phyloP scores from a whole-genome alignment of 352 stramenopile genomes.

The Phytophthora colocasiae region DNA sequence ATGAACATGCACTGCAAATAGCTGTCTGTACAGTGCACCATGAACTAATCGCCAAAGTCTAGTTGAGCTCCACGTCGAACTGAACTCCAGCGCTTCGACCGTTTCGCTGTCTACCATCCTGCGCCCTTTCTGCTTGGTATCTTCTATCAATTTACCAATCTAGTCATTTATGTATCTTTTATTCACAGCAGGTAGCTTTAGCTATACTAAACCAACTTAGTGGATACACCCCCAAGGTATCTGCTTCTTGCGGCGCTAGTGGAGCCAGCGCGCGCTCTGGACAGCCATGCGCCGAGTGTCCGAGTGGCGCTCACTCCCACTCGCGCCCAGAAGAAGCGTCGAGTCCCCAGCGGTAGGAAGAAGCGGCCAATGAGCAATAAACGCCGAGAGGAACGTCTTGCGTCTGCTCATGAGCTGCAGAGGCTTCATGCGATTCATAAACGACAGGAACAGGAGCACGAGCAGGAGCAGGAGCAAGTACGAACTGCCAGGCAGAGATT shows the following conservation, averaged over 20 bases:
- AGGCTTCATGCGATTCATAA: constrained; percentile 7
- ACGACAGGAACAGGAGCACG: constrained; percentile 21
- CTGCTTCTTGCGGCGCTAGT: constrained; percentile 2
- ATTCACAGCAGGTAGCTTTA: not conserved
- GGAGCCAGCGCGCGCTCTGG: constrained; percentile 9
- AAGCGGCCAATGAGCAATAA: constrained; percentile 10
- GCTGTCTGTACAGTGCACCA: too few species aligned
- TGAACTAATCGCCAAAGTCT: too few species aligned
- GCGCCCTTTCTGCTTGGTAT: constrained; percentile 16
- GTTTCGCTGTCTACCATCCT: constrained; percentile 16
- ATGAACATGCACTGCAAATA: not conserved
- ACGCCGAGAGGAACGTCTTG: constrained; percentile 1
- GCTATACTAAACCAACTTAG: constrained; percentile 6
- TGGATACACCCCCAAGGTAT: constrained; percentile 10
- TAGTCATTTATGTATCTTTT: not conserved
- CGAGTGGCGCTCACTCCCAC: constrained; percentile 21
- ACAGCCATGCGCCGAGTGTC: constrained; percentile 14
- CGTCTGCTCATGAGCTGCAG: constrained; percentile 5
- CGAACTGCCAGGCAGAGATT: constrained; percentile 38
- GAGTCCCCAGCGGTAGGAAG: constrained; percentile 7
- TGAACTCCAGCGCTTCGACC: constrained; percentile 18
- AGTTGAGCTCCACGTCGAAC: constrained; percentile 8
- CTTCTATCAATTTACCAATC: not conserved
- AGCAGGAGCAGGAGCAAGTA: constrained; percentile 29
- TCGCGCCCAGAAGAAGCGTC: constrained; percentile 24